phyloP scores from a whole-genome alignment of 2,329 filamentous ascomycete genomes.

The Trichophyton schoenleinii region DNA sequence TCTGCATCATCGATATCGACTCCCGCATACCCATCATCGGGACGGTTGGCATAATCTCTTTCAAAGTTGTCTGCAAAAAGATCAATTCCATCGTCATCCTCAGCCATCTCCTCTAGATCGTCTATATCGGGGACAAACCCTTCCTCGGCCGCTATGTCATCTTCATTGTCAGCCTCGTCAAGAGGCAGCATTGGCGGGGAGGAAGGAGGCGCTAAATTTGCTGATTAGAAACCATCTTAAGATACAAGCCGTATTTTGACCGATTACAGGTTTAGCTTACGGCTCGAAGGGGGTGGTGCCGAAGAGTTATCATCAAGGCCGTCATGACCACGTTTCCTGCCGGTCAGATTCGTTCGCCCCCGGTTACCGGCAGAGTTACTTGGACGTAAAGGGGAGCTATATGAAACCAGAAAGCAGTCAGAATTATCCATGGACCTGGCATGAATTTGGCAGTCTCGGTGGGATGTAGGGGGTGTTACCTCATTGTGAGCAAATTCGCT shows the following conservation, averaged over 20 bases:
- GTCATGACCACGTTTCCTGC: slow-evolving; percentile 53
- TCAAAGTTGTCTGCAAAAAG: slow-evolving; percentile 57
- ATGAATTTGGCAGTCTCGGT: not conserved
- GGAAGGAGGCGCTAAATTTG: slow-evolving; percentile 37
- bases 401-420: not conserved
- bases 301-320: slow-evolving; percentile 49
- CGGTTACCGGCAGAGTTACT: slow-evolving; percentile 77
- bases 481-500: not conserved
- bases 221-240: slow-evolving; percentile 7
- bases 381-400: slow-evolving; percentile 68
- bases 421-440: not conserved
- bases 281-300: slow-evolving; percentile 49
- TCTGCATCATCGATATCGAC: slow-evolving; percentile 51
- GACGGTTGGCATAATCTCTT: slow-evolving; percentile 43
- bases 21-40: slow-evolving; percentile 41
- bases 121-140: slow-evolving; percentile 52
- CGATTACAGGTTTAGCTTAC: slow-evolving; percentile 33
- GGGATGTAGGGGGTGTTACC: not conserved
- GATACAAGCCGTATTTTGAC: slow-evolving; percentile 1
- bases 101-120: slow-evolving; percentile 55
- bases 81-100: slow-evolving; percentile 58
- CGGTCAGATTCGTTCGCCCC: slow-evolving; percentile 43
- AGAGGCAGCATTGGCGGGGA: slow-evolving; percentile 47
- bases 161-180: slow-evolving; percentile 36
- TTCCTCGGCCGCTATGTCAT: slow-evolving; percentile 40